Evolutionary conservation across 2,329 filamentous ascomycete species (phyloP), one percentile per base, ranked within the genome.

Genomic region (Talaromyces amestolkiae): DNA sequence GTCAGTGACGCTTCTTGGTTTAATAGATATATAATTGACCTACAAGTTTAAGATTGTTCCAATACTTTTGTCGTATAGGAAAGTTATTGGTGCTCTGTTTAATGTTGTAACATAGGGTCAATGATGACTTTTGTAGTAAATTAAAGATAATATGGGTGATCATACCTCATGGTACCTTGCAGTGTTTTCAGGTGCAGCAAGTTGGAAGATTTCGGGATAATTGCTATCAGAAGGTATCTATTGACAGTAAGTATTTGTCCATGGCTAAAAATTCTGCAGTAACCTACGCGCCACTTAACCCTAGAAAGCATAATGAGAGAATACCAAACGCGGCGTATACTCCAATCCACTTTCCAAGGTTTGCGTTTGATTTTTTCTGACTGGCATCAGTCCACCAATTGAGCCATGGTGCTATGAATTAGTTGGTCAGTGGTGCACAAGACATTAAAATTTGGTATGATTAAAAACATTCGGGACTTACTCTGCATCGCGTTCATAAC

Each of bases 311-410:
- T 19, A 64, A 58, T 22, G 61, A 64, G 1, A 64, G 41, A 27
- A 64, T 5, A 37, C 61, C 53, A 31, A 58, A 58, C 17, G 51
- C 39, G 19, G 53, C 61, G 13, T 64, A 64, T 37, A 19, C 61
- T 47, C 61, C 61, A 51, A 64, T 58, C 61, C 61, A 64, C 31
- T 37, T 58, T 31, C 51, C 61, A 58, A 64, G 51, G 11, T 47
- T 39, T 10, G 53, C 13, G 5, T 64, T 58, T 58, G 61, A 27
- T 39, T 58, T 19, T 39, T 35, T 45, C 43, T 64, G 61, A 31
- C n/a, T 64, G 3, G 61, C 27, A 51, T 64, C 31, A 37, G 37
- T 58, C 61, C 61, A 64, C 61, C 61, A 64, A 27, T 19, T 58
- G 19, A 64, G 61, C 51, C 51, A 64, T 49, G 19, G 31, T 11